Evolutionary conservation across 352 stramenopile species (phyloP).

Genomic region (Phytophthora pistaciae): DNA sequence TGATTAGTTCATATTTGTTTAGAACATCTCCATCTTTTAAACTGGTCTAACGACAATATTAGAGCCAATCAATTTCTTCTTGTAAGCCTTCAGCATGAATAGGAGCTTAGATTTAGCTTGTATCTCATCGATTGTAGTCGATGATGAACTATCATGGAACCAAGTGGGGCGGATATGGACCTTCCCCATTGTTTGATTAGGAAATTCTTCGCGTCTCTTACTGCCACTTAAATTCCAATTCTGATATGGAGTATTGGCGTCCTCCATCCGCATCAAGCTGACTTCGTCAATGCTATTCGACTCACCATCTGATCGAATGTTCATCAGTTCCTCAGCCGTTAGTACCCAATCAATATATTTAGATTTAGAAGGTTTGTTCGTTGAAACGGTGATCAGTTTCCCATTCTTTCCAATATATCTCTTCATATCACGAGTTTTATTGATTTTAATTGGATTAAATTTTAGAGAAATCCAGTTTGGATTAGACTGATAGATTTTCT

Average conservation of each 20-base stretch:
- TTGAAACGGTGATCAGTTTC: neutral
- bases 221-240: neutral
- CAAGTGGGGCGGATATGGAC: too few relatives aligned
- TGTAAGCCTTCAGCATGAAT: constrained; percentile 11
- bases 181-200: too few relatives aligned
- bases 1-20: neutral
- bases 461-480: neutral
- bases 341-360: neutral
- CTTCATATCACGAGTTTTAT: neutral
- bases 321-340: neutral
- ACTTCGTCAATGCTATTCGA: neutral
- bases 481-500: neutral
- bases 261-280: neutral
- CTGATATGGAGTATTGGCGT: neutral
- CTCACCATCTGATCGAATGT: neutral
- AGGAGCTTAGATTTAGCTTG: neutral
- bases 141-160: neutral
- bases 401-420: neutral
- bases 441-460: neutral
- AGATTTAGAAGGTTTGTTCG: too few relatives aligned
- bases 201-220: neutral
- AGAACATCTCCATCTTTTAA: neutral
- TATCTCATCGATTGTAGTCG: neutral
- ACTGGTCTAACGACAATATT: constrained; percentile 8
- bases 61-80: neutral